Conservation (phyloP, 495 filamentous ascomycete species). For the Aspergillus kassunensis region DNA sequence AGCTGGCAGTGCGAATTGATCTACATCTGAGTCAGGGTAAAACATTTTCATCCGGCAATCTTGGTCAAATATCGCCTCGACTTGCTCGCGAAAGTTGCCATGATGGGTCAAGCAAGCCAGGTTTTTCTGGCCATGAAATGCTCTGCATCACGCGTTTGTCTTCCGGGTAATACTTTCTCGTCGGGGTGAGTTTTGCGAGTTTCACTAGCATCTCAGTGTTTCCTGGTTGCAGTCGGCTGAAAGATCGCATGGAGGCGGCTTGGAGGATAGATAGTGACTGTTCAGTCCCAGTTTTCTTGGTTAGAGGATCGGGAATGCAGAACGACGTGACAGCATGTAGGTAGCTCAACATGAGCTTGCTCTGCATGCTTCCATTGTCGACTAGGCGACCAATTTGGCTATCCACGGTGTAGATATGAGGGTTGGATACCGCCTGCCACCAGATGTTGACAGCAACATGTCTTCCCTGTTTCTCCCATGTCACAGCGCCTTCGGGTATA, state of each 20-base stretch:
- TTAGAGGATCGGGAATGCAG: slow-evolving; percentile 55
- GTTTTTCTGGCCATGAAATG: slow-evolving; percentile 38
- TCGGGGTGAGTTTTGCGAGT: slow-evolving; percentile 52
- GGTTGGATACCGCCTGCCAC: slow-evolving; percentile 12
- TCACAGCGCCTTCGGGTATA: slow-evolving; percentile 40
- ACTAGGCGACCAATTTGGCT: slow-evolving; percentile 42
- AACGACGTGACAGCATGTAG: slow-evolving; percentile 59
- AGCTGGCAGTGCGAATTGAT: neutral
- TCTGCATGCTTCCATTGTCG: slow-evolving; percentile 50
- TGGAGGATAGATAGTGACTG: slow-evolving; percentile 47
- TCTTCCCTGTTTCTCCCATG: slow-evolving; percentile 1
- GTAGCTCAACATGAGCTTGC: slow-evolving; percentile 50
- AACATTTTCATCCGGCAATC: slow-evolving; percentile 20
- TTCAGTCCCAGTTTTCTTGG: slow-evolving; percentile 58
- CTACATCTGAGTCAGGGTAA: neutral
- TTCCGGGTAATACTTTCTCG: slow-evolving; percentile 52
- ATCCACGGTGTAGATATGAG: slow-evolving; percentile 48
- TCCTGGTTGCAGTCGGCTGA: slow-evolving; percentile 34
- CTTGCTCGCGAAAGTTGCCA: slow-evolving; percentile 39
- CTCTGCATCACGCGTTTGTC: slow-evolving; percentile 46
- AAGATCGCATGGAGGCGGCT: slow-evolving; percentile 49
- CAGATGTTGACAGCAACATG: slow-evolving; percentile 44
- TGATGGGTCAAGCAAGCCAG: slow-evolving; percentile 51
- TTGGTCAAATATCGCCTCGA: slow-evolving; percentile 39
- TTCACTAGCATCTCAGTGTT: slow-evolving; percentile 35